A percentile compares a stretch with the other conserved stretches of the same genome.
Conservation (phyloP, 805 yeast genomes). For the Wickerhamiella sorbophila region DNA sequence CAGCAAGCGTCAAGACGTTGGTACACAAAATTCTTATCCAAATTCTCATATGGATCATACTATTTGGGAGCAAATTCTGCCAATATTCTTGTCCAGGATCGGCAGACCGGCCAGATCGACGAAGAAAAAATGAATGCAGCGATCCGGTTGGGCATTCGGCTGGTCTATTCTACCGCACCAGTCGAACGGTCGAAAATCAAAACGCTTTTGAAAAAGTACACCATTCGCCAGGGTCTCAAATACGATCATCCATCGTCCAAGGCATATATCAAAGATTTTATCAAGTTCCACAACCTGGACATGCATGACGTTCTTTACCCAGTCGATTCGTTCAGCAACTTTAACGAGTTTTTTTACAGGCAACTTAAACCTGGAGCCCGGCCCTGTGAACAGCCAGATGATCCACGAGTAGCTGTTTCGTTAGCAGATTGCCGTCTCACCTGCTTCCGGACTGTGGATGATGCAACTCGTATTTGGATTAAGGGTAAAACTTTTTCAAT, state of each 20-base stretch:
- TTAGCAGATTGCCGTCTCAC: conserved; percentile 85
- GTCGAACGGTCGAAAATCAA: conserved; percentile 72
- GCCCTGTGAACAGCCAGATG: conserved; percentile 43
- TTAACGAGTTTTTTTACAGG: conserved; percentile 83
- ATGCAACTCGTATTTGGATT: conserved; percentile 73
- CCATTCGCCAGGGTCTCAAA: conserved; percentile 70
- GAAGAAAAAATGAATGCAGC: conserved; percentile 89
- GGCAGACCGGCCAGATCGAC: conserved; percentile 72
- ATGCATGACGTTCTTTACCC: conserved; percentile 51
- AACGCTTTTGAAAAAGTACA: conserved; percentile 48
- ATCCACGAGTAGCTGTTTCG: conserved; percentile 42
- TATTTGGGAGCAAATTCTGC: conserved; percentile 82
- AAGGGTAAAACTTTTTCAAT: conserved; percentile 70
- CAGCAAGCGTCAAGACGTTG: conserved; percentile 75
- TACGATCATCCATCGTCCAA: conserved; percentile 61
- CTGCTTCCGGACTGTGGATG: conserved; percentile 41
- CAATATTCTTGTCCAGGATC: conserved; percentile 84
- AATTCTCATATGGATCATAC: conserved; percentile 78
- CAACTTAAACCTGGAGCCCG: conserved; percentile 58
- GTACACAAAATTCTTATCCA: conserved; percentile 72
- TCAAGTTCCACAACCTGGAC: conserved; percentile 70
- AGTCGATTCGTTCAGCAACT: conserved; percentile 41
- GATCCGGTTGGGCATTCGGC: conserved; percentile 73
- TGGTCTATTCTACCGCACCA: conserved; percentile 72
- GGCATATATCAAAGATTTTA: conserved; percentile 56